phyloP scores from a whole-genome alignment of 345 rosid genomes.

The Citrus trifoliata region DNA sequence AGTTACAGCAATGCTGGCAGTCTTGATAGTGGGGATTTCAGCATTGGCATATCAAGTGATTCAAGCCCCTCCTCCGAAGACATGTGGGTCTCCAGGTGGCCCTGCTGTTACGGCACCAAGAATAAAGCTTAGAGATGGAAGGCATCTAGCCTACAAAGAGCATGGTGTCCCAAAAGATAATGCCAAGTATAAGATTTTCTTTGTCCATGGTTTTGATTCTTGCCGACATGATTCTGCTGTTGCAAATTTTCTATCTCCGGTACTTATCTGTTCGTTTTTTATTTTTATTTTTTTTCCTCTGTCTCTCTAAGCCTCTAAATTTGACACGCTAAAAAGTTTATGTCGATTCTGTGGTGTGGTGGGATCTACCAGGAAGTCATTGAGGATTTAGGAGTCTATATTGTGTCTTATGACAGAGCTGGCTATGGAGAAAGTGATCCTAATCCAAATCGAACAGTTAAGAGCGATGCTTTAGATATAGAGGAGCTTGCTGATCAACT shows the following conservation, averaged over 20 bases:
- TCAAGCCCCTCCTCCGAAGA: slow-evolving; percentile 50
- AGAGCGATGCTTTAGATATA: slow-evolving; percentile 57
- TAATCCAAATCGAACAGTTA: slow-evolving; percentile 41
- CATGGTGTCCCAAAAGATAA: slow-evolving; percentile 44
- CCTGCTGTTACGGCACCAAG: slow-evolving; percentile 53
- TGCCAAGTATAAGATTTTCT: slow-evolving; percentile 47
- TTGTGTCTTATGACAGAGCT: slow-evolving; percentile 64
- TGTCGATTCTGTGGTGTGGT: neutral
- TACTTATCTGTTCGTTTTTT: slow-evolving; percentile 17
- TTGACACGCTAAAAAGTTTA: neutral
- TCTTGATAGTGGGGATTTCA: slow-evolving; percentile 36
- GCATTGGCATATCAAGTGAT: slow-evolving; percentile 42
- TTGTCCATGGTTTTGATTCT: slow-evolving; percentile 46
- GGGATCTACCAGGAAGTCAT: slow-evolving; percentile 43
- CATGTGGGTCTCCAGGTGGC: slow-evolving; percentile 43
- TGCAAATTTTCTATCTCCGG: slow-evolving; percentile 35
- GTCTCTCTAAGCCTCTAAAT: neutral
- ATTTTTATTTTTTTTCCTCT: neutral
- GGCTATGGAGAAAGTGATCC: slow-evolving; percentile 82
- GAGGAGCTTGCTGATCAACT: slow-evolving; percentile 70
- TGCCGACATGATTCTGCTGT: slow-evolving; percentile 42
- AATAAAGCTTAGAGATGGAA: slow-evolving; percentile 59
- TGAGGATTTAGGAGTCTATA: slow-evolving; percentile 50
- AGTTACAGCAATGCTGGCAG: slow-evolving; percentile 25
- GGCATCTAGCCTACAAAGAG: slow-evolving; percentile 60